Evolutionary conservation across 257 asterid species (phyloP), one percentile per base, ranked within the genome.

Genomic region (Salvia hispanica): DNA sequence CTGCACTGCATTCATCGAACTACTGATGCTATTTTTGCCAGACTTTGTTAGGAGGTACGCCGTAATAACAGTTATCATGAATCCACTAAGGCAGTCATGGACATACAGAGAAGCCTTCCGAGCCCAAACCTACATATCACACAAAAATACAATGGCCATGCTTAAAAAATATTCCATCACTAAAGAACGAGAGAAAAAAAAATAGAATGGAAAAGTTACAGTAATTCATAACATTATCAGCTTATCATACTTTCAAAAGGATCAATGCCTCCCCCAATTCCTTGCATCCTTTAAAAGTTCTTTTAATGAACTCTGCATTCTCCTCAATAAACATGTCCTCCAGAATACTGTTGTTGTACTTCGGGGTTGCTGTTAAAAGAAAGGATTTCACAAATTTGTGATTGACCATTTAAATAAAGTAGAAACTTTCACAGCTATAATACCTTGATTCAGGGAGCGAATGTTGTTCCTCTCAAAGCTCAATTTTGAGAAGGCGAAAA

Each of bases 241-340:
- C 47, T 65, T 64, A 56, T 47, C 91, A 59, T 88, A 94, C 99
- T 78, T 94, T 94, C 73, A 94, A 76, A 62, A 94, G 92, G 64
- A 87, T 53, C 69, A 91, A 74, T 63, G 97, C 97, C 72, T 91
- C 95, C 50, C 82, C 69, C 77, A 94, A 74, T 81, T 87, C 95
- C 81, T 85, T 86, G 86, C 90, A 67, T 67, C 86, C 99, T 47
- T 50, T 58, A 74, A 94, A 85, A 63, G 81, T 82, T 66, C 73
- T 84, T 67, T 73, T 84, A 39, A 94, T 72, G 79, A 83, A 77
- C 71, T 81, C 86, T 39, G 85, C 84, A 80, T 88, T 88, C 55
- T 87, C 95, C 78, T 91, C 99, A 40, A 91, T 84, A 77, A 79
- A 78, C 95, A 94, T 81, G 86, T 94, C 99, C 90, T 94, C 97